Evolutionary conservation across 345 rosid species (phyloP).

Genomic region (Eucalyptus sp.): DNA sequence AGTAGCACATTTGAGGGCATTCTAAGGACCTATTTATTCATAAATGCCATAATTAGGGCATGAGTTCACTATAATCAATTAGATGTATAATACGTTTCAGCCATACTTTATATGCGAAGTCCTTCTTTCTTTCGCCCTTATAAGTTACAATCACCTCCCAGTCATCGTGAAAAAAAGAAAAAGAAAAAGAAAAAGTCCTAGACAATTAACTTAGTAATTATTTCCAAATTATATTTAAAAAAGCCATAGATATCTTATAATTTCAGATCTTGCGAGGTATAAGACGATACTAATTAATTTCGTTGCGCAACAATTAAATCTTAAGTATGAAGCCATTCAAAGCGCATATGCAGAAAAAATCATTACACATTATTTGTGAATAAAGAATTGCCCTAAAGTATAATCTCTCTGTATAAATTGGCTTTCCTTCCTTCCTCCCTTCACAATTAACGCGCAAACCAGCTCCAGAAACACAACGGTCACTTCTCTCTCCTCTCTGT

Average conservation of each 20-base stretch:
- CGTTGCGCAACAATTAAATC: too few relatives aligned
- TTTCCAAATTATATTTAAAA: not conserved
- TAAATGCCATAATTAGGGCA: not conserved
- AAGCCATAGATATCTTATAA: not conserved
- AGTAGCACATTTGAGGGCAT: too few relatives aligned
- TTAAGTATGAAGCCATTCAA: not conserved
- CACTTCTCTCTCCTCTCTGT: not conserved
- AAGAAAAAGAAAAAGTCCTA: not conserved
- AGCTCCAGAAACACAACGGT: not conserved
- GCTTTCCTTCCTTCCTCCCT: not conserved
- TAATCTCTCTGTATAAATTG: not conserved
- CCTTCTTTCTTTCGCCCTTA: too few relatives aligned
- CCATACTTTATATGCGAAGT: not conserved
- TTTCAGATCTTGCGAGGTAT: not conserved
- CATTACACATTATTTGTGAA: not conserved
- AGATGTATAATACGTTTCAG: not conserved
- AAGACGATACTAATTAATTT: too few relatives aligned
- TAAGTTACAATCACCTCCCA: not conserved
- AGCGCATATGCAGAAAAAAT: not conserved
- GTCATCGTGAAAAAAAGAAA: not conserved
- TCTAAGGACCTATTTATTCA: too few relatives aligned
- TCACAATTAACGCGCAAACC: not conserved
- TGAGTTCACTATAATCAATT: not conserved
- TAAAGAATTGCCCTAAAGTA: not conserved
- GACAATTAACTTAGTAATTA: too few relatives aligned